Evolutionary conservation across 1,284 basidiomycete species (phyloP), one percentile per base, ranked within the genome.

Genomic region (Ustilago crameri): DNA sequence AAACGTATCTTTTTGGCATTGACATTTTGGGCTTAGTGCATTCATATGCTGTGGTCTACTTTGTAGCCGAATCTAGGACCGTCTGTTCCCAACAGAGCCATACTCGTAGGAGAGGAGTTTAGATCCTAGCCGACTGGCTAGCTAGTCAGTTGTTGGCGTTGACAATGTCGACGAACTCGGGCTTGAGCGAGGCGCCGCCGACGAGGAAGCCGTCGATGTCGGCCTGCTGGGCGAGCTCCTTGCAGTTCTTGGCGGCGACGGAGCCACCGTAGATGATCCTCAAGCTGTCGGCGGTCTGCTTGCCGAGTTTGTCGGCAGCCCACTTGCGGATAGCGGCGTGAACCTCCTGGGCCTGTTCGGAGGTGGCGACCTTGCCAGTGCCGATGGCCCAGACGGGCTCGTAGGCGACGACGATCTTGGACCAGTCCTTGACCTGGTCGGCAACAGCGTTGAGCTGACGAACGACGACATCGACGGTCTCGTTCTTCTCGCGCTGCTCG

Each of bases 141-240:
- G 67, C 53, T 61, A 64, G 67, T 70, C 61, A 64, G 42, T 41
- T 42, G 34, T 61, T 59, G 22, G 89, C 87, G 83, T 95, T 95
- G 88, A 94, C 89, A 83, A 98, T 97, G 69, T 97, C 82, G 37
- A 82, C 79, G 38, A 84, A 83, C 65, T 97, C 95, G 64, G 95
- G 95, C 87, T 98, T 98, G 85, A 99, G 88, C 40, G 93, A 95
- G 35, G 96, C 95, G 27, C 95, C 95, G 40, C 96, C 96, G 37
- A 98, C 96, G 72, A 98, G 90, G 91, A 98, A 98, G n/a, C 95
- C 95, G 84, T 98, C 95, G 60, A 98, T 91, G 84, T 98, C 95
- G 10, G 86, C 86, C 82, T 92, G 90, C 44, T 60, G 53, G 20
- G 68, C 54, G 48, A 79, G 71, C 83, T 97, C 93, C 79, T 88